Evolutionary conservation across 805 yeast species (phyloP), one percentile per base, ranked within the genome.

Genomic region (Candida sakaeoensis): DNA sequence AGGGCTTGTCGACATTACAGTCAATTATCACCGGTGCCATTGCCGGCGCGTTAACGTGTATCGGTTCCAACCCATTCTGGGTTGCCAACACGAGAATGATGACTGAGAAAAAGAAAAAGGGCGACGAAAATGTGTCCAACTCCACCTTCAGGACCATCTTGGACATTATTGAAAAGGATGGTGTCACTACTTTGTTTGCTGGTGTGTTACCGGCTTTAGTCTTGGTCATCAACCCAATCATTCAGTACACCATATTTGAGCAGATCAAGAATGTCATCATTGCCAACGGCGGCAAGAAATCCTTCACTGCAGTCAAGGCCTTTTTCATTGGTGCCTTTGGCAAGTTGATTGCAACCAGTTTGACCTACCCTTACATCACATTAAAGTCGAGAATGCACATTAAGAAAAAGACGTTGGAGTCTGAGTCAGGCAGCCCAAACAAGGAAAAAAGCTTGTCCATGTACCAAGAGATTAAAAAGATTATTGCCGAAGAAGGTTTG

Each of bases 21-120:
- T 76, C 87, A 39, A 82, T 88, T 51, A 44, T 73, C 5, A 81
- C 89, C 2, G 95, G 97, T 19, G 82, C 93, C 1, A 70, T 86
- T 53, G 95, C 96, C 2, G 96, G 97, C 0, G 75, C 89, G 8
- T 76, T 88, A 27, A 88, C 96, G 3, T 85, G 89, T 36, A 66
- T 85, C 15, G 72, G 81, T 8, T 81, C 95, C 9, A 89, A 89
- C 59, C 97, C 97, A 17, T 79, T 87, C 50, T 89, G 97, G 97
- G 95, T 89, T 32, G 93, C 95, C 33, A 89, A 89, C 58, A 89
- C 97, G 2, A 75, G 96, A 55, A 79, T 83, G 76, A 85, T 95
- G 51, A 88, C 90, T 37, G 57, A 62, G 41, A 60, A 62, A 46
- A 61, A 61, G 43, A 45, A 48, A 36, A 47, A 42, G 14, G 41